phyloP scores from a whole-genome alignment of 73 alveolate species.

The Stentor coeruleus region DNA sequence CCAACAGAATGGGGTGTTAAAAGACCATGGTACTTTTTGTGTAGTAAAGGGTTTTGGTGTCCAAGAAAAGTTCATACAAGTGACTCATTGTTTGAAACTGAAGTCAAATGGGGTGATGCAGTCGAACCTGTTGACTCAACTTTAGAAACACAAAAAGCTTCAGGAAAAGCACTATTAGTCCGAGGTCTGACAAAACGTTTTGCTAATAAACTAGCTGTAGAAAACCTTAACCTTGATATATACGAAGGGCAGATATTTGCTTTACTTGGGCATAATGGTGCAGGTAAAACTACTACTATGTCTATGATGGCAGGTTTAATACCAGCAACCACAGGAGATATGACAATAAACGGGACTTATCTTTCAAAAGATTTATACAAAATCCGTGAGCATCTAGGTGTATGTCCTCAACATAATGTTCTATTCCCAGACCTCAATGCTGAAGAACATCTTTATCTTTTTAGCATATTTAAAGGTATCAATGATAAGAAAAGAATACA shows the following conservation, averaged over 20 bases:
- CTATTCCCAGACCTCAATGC: constrained; percentile 69
- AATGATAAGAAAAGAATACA: constrained; percentile 40
- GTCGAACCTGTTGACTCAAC: constrained; percentile 35
- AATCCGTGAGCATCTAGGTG: constrained; percentile 81
- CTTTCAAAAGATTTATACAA: constrained; percentile 56
- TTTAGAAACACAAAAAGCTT: constrained; percentile 37
- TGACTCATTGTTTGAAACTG: constrained; percentile 7
- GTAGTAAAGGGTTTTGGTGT: constrained; percentile 50
- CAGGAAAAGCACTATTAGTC: constrained; percentile 6
- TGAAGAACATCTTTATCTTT: constrained; percentile 69
- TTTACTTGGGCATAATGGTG: too few species aligned
- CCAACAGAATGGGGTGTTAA: constrained; percentile 73
- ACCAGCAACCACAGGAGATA: constrained; percentile 58
- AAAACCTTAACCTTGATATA: constrained; percentile 20
- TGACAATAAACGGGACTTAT: constrained; percentile 58
- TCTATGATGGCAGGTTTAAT: constrained; percentile 74
- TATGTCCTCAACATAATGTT: constrained; percentile 93
- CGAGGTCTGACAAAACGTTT: constrained; percentile 38
- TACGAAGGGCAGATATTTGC: constrained; percentile 36
- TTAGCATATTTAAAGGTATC: constrained; percentile 81
- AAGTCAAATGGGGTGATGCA: constrained; percentile 22
- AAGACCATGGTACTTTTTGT: constrained; percentile 61
- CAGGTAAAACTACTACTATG: too few species aligned
- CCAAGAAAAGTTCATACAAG: constrained; percentile 32
- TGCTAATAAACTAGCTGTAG: constrained; percentile 32